Evolutionary conservation across 345 rosid genomes (phyloP).

Genomic region (Acer yangbiense): DNA sequence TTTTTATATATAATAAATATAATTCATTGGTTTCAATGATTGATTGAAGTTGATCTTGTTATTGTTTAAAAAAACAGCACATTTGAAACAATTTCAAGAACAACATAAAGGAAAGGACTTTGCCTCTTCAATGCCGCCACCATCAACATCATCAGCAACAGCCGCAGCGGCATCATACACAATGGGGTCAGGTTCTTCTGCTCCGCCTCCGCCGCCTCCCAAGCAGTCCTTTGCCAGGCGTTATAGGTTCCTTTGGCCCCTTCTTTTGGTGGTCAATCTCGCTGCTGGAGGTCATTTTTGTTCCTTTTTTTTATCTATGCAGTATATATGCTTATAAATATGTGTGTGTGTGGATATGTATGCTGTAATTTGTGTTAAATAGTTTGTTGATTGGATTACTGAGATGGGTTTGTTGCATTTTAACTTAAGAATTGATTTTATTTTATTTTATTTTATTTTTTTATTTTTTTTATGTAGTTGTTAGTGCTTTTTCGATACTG

Average conservation of each 20-base stretch:
- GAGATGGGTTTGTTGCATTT: constrained; percentile 14
- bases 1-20: neutral
- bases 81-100: constrained; percentile 50
- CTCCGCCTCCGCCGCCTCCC: constrained; percentile 65
- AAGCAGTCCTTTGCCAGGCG: constrained; percentile 82
- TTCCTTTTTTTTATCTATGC: neutral
- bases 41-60: constrained; percentile 18
- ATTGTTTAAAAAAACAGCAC: constrained; percentile 39
- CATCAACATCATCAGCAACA: constrained; percentile 44
- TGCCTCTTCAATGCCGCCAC: constrained; percentile 30
- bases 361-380: neutral
- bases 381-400: constrained; percentile 8
- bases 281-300: constrained; percentile 67
- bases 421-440: neutral
- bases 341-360: neutral
- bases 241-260: constrained; percentile 83
- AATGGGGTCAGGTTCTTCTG: constrained; percentile 53
- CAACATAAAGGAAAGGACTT: constrained; percentile 42
- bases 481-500: constrained; percentile 11
- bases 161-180: constrained; percentile 58
- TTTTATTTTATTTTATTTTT: no score
- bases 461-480: neutral
- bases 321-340: neutral
- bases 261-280: constrained; percentile 73
- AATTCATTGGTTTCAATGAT: constrained; percentile 11